Evolutionary conservation across 1,139 yeast genomes (phyloP).

Genomic region (Debaryomycetaceae sp.): DNA sequence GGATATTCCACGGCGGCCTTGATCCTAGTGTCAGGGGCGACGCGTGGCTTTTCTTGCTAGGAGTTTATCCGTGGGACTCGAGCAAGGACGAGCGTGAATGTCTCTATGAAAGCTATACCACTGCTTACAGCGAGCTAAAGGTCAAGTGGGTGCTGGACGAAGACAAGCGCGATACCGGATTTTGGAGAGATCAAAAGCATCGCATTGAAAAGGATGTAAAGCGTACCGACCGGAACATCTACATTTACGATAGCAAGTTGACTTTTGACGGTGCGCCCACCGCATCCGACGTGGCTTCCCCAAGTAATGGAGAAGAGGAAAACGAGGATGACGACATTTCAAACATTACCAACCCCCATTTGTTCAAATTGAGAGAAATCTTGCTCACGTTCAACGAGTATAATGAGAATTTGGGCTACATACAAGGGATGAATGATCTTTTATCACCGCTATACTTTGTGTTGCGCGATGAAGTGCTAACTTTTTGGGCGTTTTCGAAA

Average conservation of each 20-base stretch:
- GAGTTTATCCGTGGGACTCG: constrained; percentile 85
- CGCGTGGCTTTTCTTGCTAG: constrained; percentile 81
- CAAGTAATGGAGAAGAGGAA: constrained; percentile 39
- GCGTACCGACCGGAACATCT: constrained; percentile 75
- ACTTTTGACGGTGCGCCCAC: constrained; percentile 6
- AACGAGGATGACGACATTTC: constrained; percentile 39
- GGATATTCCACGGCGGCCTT: constrained; percentile 87
- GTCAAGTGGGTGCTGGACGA: constrained; percentile 57
- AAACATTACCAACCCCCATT: constrained; percentile 54
- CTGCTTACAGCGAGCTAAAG: constrained; percentile 57
- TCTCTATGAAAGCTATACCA: constrained; percentile 43
- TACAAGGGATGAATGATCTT: constrained; percentile 96
- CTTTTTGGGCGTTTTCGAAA: constrained; percentile 82
- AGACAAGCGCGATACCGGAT: constrained; percentile 48
- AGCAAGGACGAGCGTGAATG: constrained; percentile 56
- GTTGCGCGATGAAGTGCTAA: constrained; percentile 63
- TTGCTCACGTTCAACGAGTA: constrained; percentile 77
- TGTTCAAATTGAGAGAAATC: constrained; percentile 64
- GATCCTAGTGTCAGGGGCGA: constrained; percentile 47
- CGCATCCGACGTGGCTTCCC: constrained; percentile 29
- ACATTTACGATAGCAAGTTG: constrained; percentile 43
- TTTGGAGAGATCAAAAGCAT: constrained; percentile 79
- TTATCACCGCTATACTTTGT: constrained; percentile 77
- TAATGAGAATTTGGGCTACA: constrained; percentile 80
- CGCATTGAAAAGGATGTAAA: constrained; percentile 91